phyloP scores from a whole-genome alignment of 495 filamentous ascomycete species.

The Geoglossum glabrum region DNA sequence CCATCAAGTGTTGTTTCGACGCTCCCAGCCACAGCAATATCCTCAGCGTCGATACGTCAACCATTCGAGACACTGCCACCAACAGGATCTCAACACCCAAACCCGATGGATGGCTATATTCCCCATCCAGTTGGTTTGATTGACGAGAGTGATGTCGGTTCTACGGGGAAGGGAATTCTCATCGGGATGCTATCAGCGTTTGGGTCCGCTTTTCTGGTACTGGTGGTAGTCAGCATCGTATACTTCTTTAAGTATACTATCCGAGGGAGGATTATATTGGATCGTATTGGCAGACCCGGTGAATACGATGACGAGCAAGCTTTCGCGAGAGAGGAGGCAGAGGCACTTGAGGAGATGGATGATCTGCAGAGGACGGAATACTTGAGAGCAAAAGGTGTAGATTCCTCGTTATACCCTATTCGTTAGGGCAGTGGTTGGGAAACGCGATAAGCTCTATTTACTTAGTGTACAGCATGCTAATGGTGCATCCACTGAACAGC shows the following conservation, averaged over 20 bases:
- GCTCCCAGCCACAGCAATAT: neutral
- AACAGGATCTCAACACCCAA: neutral
- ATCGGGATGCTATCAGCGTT: constrained; percentile 95
- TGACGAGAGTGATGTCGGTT: constrained; percentile 13
- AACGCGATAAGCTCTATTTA: neutral
- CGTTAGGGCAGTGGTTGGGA: neutral
- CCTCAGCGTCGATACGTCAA: neutral
- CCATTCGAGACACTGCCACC: neutral
- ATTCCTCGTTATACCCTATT: neutral
- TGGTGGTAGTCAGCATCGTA: constrained; percentile 59
- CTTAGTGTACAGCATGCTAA: constrained; percentile 8
- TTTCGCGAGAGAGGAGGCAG: constrained; percentile 77
- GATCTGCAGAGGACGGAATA: constrained; percentile 81
- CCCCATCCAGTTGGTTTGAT: neutral
- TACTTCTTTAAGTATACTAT: constrained; percentile 89
- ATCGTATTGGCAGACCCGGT: constrained; percentile 80
- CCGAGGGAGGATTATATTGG: constrained; percentile 76
- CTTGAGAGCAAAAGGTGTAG: constrained; percentile 77
- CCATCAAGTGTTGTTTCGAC: neutral
- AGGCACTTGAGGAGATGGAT: constrained; percentile 89
- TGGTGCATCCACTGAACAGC: constrained; percentile 29
- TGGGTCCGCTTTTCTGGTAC: constrained; percentile 71
- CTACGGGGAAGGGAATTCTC: constrained; percentile 62
- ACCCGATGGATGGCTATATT: neutral
- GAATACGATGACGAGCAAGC: constrained; percentile 97